phyloP scores from a whole-genome alignment of 805 yeast genomes.

The Jamesozyma piceae region DNA sequence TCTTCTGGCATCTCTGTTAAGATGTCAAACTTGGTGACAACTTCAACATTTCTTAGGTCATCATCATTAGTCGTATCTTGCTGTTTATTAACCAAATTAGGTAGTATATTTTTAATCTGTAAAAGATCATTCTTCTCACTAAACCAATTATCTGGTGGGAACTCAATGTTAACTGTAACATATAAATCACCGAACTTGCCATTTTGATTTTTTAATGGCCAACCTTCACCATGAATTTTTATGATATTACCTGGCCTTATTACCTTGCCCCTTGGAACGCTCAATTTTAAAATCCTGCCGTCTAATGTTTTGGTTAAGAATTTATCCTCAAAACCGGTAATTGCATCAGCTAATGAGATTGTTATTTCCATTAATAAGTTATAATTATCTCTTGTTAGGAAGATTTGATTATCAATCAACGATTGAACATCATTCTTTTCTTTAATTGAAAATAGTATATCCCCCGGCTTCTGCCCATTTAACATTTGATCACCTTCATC shows the following conservation, averaged over 20 bases:
- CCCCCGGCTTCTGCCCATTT: slow-evolving; percentile 61
- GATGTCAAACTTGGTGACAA: slow-evolving; percentile 22
- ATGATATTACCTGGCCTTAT: slow-evolving; percentile 66
- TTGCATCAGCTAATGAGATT: slow-evolving; percentile 67
- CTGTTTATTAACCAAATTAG: slow-evolving; percentile 20
- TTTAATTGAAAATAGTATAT: slow-evolving; percentile 55
- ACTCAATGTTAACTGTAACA: slow-evolving; percentile 60
- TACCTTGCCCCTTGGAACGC: slow-evolving; percentile 71
- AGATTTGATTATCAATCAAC: not conserved
- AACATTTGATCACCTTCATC: slow-evolving; percentile 74
- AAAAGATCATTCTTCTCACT: slow-evolving; percentile 57
- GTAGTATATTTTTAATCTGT: slow-evolving; percentile 48
- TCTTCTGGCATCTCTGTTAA: slow-evolving; percentile 10
- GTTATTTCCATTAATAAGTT: slow-evolving; percentile 54
- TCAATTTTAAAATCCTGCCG: slow-evolving; percentile 57
- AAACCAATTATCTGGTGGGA: slow-evolving; percentile 82
- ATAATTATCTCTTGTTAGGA: slow-evolving; percentile 47
- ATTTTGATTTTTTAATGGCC: slow-evolving; percentile 48
- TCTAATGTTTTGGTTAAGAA: slow-evolving; percentile 66
- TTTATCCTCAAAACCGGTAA: slow-evolving; percentile 67
- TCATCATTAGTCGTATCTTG: slow-evolving; percentile 8
- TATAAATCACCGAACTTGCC: slow-evolving; percentile 56
- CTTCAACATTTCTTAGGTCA: slow-evolving; percentile 25
- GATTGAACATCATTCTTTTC: slow-evolving; percentile 29
- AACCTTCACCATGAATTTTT: slow-evolving; percentile 64